These are phyloP conservation scores for Coffea eugenioides DNA, from an alignment of 257 asterid species.

Conservation along the genomic window DNA sequence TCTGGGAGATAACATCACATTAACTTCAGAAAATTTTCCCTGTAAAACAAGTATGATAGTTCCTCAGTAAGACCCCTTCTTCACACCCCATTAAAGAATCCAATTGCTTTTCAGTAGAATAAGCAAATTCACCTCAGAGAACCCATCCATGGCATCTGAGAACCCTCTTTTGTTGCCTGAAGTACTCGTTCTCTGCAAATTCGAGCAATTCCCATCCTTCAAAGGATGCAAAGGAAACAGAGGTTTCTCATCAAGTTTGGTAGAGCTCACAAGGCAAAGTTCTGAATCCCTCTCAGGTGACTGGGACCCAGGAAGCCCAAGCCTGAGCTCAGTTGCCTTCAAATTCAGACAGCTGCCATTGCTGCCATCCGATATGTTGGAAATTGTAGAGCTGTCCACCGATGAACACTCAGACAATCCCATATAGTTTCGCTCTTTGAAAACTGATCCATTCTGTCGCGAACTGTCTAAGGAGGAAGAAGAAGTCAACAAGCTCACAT, in stretches of 20 bases:
- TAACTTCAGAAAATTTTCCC: conserved; percentile 38
- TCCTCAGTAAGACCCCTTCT: conserved; percentile 15
- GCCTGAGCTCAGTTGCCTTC: conserved; percentile 71
- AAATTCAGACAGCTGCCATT: conserved; percentile 41
- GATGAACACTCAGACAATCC: conserved; percentile 71
- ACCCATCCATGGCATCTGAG: conserved; percentile 64
- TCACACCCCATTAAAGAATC: conserved; percentile 1
- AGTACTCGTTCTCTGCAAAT: conserved; percentile 35
- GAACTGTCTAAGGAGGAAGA: conserved; percentile 44
- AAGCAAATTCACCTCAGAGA: conserved; percentile 39
- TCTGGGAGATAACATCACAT: conserved; percentile 21
- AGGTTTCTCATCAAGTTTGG: conserved; percentile 55
- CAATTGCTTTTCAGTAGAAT: background rate
- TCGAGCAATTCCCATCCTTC: conserved; percentile 30
- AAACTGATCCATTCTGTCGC: conserved; percentile 36
- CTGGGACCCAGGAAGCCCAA: conserved; percentile 66
- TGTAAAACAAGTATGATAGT: conserved; percentile 22
- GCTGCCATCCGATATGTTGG: conserved; percentile 39
- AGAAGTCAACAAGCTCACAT: conserved; percentile 47
- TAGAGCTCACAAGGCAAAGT: conserved; percentile 28
- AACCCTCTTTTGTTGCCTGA: conserved; percentile 76
- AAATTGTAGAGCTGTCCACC: conserved; percentile 56
- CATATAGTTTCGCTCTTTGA: conserved; percentile 69
- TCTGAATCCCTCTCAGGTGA: conserved; percentile 51
- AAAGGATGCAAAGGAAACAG: conserved; percentile 57